Evolutionary conservation across 2,329 filamentous ascomycete species (phyloP).

Genomic region (Thermomyces lanuginosus): DNA sequence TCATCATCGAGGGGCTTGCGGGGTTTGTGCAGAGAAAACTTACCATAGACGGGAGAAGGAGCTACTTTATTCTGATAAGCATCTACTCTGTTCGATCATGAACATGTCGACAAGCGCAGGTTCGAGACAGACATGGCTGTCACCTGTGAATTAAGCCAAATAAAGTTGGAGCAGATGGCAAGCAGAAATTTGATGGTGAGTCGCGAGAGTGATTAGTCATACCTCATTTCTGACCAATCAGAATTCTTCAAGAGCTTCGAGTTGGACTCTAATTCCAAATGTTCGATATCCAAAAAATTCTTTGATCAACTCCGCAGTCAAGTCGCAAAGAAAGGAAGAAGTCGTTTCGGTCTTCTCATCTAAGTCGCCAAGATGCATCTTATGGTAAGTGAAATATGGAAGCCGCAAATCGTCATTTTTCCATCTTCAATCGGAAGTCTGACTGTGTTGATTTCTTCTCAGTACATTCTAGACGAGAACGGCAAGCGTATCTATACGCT

Average conservation of each 20-base stretch:
- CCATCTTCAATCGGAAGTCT: background rate
- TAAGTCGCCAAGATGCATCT: slow-evolving; percentile 22
- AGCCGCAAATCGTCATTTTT: background rate
- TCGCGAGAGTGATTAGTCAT: too few relatives aligned
- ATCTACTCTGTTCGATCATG: too few relatives aligned
- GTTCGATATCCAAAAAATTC: background rate
- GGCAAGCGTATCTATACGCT: slow-evolving; percentile 84
- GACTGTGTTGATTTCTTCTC: slow-evolving; percentile 5
- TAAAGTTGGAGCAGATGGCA: too few relatives aligned
- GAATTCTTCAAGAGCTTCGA: too few relatives aligned
- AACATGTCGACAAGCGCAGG: too few relatives aligned
- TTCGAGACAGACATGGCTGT: too few relatives aligned
- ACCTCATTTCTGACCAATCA: too few relatives aligned
- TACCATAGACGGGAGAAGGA: slow-evolving; percentile 8
- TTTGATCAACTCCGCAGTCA: background rate
- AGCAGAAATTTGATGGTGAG: too few relatives aligned
- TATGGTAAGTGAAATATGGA: slow-evolving; percentile 27
- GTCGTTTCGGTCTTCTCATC: too few relatives aligned
- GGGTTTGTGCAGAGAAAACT: slow-evolving; percentile 2
- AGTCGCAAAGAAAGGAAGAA: background rate
- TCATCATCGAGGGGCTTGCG: slow-evolving; percentile 28
- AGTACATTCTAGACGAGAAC: slow-evolving; percentile 66
- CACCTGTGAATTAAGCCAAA: too few relatives aligned
- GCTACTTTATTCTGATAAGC: background rate
- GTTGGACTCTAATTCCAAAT: too few relatives aligned